Base-by-base conservation (phyloP, 768 basidiomycete species). In the Suillus brevipes region DNA sequence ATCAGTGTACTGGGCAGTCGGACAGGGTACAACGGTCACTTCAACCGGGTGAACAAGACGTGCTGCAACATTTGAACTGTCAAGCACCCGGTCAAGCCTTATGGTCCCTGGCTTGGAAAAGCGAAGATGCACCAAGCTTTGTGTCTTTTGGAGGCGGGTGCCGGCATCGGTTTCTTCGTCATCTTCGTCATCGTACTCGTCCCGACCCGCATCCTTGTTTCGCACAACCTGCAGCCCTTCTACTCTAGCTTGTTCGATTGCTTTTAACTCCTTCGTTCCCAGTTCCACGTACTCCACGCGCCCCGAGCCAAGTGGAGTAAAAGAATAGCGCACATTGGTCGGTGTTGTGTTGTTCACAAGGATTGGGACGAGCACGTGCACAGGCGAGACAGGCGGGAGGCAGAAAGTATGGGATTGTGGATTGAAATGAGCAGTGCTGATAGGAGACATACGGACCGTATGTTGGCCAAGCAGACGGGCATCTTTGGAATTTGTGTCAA, bases 261-360 rank as follows among this genome's bases (percentile, higher is more conserved):
- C 78, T 69, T 87, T 90, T 52, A 93, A 77, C 62, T 92, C 91
- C 69, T 86, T 89, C 28, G 82, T 75, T 40, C 80, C 80, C 59
- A 92, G 73, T 59, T 90, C 87, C 34, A 86, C 64, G 23, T 78
- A 73, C 70, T 89, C 87, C 36, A 84, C 73, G 67, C 83, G 84
- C 18, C 78, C 79, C 25, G 80, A 71, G 9, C 79, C 76, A 31
- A 95, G 82, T 1, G 92, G 87, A 1, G 87, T 84, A 9, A 95
- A 75, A 4, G 88, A 88, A 73, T 96, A 97, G 63, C 82, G 84
- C 60, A 97, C 78, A 61, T 83, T 82, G 14, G 82, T 81, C 5
- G 93, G 84, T n/a, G 82, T 83, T 10, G 96, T 95, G 77, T 97
- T 96, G 79, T 98, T 97, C 75, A 97, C 84, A 53, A 96, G 82